A percentile compares a stretch with the other conserved stretches of the same genome.
phyloP scores from a whole-genome alignment of 345 rosid species.

The Linum tenue region DNA sequence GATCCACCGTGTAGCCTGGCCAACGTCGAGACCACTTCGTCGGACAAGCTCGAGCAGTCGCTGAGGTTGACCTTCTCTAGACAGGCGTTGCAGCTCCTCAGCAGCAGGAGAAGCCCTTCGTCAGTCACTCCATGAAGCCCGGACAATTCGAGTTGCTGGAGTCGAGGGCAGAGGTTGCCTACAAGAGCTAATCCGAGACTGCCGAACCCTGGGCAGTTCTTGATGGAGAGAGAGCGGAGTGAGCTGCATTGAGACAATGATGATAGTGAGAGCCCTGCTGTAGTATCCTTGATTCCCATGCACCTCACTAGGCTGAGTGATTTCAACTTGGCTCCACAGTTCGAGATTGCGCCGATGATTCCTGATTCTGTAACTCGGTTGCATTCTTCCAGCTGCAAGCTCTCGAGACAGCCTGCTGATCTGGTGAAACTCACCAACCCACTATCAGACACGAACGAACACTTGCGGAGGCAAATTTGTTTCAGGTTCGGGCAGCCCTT shows the following conservation, averaged over 20 bases:
- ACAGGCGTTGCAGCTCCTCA: constrained; percentile 47
- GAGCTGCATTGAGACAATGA: constrained; percentile 28
- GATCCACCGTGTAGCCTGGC: constrained; percentile 55
- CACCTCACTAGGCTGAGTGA: constrained; percentile 48
- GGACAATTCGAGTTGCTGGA: constrained; percentile 49
- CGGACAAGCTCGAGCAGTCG: constrained; percentile 66
- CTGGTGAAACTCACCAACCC: constrained; percentile 47
- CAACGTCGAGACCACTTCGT: constrained; percentile 44
- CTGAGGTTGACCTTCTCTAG: constrained; percentile 69
- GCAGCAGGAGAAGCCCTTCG: constrained; percentile 46
- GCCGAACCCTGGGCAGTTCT: constrained; percentile 64
- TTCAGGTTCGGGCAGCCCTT: constrained; percentile 45
- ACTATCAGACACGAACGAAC: constrained; percentile 48
- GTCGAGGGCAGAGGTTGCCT: constrained; percentile 57
- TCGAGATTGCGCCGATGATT: constrained; percentile 36
- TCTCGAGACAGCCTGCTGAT: constrained; percentile 55
- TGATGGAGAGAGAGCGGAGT: constrained; percentile 45
- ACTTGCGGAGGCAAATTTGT: constrained; percentile 59
- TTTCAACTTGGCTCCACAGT: constrained; percentile 42
- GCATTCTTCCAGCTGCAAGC: constrained; percentile 57
- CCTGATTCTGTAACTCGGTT: constrained; percentile 45
- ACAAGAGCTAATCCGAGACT: constrained; percentile 41
- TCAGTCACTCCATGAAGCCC: constrained; percentile 54
- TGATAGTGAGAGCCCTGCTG: constrained; percentile 13
- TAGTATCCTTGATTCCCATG: constrained; percentile 51